phyloP scores from a whole-genome alignment of 139 green algal genomes.

The Chlorella sp. region DNA sequence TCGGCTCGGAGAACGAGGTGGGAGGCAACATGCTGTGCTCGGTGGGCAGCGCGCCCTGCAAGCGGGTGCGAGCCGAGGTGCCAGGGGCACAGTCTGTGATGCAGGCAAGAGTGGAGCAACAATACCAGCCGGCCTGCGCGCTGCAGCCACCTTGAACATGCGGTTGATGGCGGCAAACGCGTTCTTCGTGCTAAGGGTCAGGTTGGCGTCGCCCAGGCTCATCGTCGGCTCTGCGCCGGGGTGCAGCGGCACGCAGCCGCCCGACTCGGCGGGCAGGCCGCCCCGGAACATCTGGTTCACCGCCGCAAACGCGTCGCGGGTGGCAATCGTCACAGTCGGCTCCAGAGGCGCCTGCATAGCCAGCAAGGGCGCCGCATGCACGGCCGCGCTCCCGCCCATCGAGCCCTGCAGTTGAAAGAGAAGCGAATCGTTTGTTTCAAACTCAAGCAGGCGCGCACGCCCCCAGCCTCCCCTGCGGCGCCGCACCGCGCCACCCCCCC shows the following conservation, averaged over 20 bases:
- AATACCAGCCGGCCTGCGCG: neutral
- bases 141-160: slow-evolving; percentile 45
- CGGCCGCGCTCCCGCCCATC: neutral
- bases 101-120: neutral
- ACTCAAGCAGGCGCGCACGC: too few relatives aligned
- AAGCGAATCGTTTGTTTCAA: too few relatives aligned
- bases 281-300: slow-evolving; percentile 69
- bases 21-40: slow-evolving; percentile 7
- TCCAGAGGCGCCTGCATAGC: neutral
- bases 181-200: slow-evolving; percentile 65
- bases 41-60: slow-evolving; percentile 4
- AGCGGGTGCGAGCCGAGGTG: neutral
- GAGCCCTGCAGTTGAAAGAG: slow-evolving; percentile 1
- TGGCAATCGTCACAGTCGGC: slow-evolving; percentile 62
- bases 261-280: slow-evolving; percentile 13
- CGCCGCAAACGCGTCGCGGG: slow-evolving; percentile 57
- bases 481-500: too few relatives aligned
- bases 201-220: slow-evolving; percentile 10
- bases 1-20: slow-evolving; percentile 44
- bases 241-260: slow-evolving; percentile 18
- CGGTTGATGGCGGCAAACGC: slow-evolving; percentile 68
- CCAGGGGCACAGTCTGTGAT: neutral
- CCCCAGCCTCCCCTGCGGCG: neutral
- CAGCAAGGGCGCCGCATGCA: neutral
- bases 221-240: slow-evolving; percentile 16